Conservation (phyloP, 2,329 filamentous ascomycete species). For the Scorias spongiosa region DNA sequence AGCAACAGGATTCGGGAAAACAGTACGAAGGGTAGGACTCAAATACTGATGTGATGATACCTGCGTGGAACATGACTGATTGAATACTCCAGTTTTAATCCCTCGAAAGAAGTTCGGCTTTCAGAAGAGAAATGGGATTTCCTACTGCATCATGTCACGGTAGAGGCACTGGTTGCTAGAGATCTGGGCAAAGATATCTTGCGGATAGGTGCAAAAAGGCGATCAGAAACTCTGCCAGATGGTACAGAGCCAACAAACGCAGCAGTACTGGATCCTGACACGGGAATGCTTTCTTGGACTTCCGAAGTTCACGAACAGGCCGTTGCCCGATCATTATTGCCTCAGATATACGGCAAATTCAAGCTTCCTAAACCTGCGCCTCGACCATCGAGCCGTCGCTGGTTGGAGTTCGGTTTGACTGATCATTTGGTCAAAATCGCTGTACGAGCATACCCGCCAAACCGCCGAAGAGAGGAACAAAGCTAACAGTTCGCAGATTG, state of each 20-base stretch:
- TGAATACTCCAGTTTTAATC: constrained; percentile 21
- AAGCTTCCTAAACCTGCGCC: not conserved
- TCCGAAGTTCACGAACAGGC: not conserved
- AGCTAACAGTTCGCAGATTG: constrained; percentile 40
- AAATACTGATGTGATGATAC: constrained; percentile 3
- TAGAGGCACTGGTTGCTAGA: constrained; percentile 39
- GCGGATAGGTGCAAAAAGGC: constrained; percentile 19
- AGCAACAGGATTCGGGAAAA: constrained; percentile 22
- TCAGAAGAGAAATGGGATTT: constrained; percentile 24
- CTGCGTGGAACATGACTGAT: not conserved
- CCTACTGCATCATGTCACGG: constrained; percentile 37
- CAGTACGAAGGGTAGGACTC: constrained; percentile 18
- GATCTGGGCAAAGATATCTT: constrained; percentile 23
- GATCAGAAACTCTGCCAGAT: not conserved
- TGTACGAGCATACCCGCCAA: constrained; percentile 35
- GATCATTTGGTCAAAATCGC: constrained; percentile 54
- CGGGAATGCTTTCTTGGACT: not conserved
- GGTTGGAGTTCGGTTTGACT: constrained; percentile 42
- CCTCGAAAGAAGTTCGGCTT: constrained; percentile 21
- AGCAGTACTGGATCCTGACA: not conserved
- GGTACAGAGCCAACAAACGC: not conserved
- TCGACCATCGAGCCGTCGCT: constrained; percentile 22
- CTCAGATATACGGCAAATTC: too few species aligned
- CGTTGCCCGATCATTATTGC: not conserved
- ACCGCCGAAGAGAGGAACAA: not conserved